phyloP scores from a whole-genome alignment of 345 rosid genomes.

The Syzygium aromaticum region DNA sequence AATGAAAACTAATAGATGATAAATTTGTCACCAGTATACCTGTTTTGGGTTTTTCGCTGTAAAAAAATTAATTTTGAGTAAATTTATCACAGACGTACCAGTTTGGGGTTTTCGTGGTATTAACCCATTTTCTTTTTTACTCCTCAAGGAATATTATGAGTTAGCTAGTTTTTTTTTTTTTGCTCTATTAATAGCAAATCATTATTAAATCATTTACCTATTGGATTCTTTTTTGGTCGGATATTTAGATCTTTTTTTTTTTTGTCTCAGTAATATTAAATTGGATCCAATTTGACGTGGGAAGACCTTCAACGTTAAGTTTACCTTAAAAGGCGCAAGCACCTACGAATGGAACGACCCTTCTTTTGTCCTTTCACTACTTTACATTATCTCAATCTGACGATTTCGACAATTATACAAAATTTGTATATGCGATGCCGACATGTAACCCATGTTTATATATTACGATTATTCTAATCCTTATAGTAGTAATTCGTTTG shows the following conservation, averaged over 20 bases:
- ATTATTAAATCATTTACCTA: not conserved
- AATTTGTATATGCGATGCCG: not conserved
- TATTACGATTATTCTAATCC: not conserved
- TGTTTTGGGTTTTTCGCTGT: accelerated
- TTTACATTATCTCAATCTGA: not conserved
- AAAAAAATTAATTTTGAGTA: not conserved
- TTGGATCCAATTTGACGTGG: not conserved
- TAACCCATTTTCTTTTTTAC: not conserved
- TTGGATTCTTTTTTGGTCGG: not conserved
- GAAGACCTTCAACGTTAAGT: not conserved
- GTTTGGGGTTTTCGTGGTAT: not conserved
- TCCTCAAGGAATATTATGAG: not conserved
- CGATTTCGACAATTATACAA: not conserved
- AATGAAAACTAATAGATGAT: accelerated
- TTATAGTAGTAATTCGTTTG: not conserved
- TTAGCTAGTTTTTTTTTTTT: not conserved
- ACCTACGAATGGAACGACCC: not conserved
- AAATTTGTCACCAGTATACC: accelerated
- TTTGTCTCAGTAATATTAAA: not conserved
- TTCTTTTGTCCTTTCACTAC: not conserved
- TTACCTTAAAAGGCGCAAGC: not conserved
- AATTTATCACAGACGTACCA: accelerated
- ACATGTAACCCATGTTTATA: not conserved
- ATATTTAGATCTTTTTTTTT: not conserved
- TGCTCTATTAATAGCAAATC: not conserved